A percentile compares a stretch with the other conserved stretches of the same genome.
Evolutionary conservation across 2,329 filamentous ascomycete species (phyloP).

Genomic region (Tolypocladium pustulatum): DNA sequence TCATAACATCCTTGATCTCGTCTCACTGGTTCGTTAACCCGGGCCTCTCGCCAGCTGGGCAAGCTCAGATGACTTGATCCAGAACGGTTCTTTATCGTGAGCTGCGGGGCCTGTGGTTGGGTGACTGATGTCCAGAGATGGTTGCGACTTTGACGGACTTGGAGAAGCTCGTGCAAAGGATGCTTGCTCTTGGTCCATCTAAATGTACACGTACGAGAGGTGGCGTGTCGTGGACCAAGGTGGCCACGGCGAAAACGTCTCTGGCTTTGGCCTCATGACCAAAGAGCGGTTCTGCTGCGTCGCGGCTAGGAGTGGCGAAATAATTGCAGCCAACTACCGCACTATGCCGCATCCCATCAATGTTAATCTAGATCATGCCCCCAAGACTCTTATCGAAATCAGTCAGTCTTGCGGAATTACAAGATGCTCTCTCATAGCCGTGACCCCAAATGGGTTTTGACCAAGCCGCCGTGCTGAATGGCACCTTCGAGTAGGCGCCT

Average conservation of each 20-base stretch:
- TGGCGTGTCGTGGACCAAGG: neutral
- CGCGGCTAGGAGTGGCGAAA: neutral
- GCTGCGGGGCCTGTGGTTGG: neutral
- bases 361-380: too few species aligned
- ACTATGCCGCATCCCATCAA: neutral
- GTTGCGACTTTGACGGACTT: neutral
- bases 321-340: neutral
- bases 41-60: neutral
- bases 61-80: neutral
- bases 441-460: too few species aligned
- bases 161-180: neutral
- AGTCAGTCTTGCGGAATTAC: too few species aligned
- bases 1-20: neutral
- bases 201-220: neutral
- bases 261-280: neutral
- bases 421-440: too few species aligned
- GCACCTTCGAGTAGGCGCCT: too few species aligned
- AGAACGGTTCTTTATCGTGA: neutral
- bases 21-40: neutral
- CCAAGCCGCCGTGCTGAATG: too few species aligned
- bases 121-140: neutral
- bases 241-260: neutral
- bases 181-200: neutral
- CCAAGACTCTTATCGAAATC: too few species aligned
- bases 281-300: neutral